Evolutionary conservation across 257 asterid species (phyloP).

Genomic region (Capsicum pubescens): DNA sequence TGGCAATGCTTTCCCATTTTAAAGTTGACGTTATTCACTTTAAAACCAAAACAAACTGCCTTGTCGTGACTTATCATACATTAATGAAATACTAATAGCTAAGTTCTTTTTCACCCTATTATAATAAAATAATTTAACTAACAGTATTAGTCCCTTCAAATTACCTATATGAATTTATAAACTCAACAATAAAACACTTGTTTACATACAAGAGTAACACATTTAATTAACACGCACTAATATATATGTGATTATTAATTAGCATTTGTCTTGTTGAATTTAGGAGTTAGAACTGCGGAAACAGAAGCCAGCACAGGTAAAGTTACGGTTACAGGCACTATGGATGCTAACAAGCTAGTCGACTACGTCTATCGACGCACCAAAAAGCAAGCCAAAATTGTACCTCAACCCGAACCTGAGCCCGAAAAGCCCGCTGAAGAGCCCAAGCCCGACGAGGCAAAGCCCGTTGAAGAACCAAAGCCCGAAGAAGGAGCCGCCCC

Average conservation of each 20-base stretch:
- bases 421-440: slow-evolving; percentile 53
- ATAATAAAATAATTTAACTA: too few relatives aligned
- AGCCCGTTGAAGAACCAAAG: slow-evolving; percentile 47
- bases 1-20: neutral
- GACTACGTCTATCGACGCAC: slow-evolving; percentile 90
- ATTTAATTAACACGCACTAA: neutral
- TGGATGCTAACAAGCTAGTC: slow-evolving; percentile 77
- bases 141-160: neutral
- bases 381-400: slow-evolving; percentile 84
- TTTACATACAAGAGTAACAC: neutral
- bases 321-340: slow-evolving; percentile 86
- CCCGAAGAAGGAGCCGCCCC: slow-evolving; percentile 43
- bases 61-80: neutral
- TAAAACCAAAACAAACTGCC: neutral
- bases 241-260: neutral
- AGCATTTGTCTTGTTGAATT: neutral
- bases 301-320: slow-evolving; percentile 72
- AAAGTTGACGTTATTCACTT: neutral
- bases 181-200: neutral
- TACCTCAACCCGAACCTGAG: slow-evolving; percentile 76
- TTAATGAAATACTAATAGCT: too few relatives aligned
- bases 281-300: slow-evolving; percentile 85
- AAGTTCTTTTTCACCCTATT: neutral
- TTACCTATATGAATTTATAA: neutral
- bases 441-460: slow-evolving; percentile 43